phyloP scores from a whole-genome alignment of 179 eudicot species.

The Sideroxylon spinosum region DNA sequence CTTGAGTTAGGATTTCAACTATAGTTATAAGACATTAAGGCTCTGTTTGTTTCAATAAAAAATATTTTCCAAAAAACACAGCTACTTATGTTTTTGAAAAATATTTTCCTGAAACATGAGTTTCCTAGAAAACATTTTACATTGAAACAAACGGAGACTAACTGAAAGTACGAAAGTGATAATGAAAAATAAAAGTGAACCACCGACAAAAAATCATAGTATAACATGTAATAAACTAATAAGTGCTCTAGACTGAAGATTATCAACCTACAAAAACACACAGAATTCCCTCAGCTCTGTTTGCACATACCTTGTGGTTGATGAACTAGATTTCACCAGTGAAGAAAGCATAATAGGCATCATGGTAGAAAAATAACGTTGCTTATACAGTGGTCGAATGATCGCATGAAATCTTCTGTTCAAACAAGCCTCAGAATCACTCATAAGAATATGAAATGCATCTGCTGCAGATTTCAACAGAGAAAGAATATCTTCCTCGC shows the following conservation, averaged over 20 bases:
- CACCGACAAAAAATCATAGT: neutral
- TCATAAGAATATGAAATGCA: conserved; percentile 78
- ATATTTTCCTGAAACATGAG: no score
- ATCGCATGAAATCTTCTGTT: conserved; percentile 70
- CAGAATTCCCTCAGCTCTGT: neutral
- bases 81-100: no score
- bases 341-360: conserved; percentile 63
- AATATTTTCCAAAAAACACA: no score
- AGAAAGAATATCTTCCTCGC: conserved; percentile 27
- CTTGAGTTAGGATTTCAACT: neutral
- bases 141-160: no score
- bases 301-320: conserved; percentile 42
- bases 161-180: no score
- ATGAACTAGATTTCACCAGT: conserved; percentile 37
- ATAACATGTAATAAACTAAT: neutral
- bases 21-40: neutral
- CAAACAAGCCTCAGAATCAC: conserved; percentile 82
- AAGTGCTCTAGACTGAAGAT: neutral
- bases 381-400: conserved; percentile 85
- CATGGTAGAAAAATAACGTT: conserved; percentile 68
- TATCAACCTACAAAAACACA: conserved; percentile 7
- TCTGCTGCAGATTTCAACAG: conserved; percentile 68
- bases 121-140: no score
- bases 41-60: neutral
- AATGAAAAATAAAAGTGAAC: neutral